phyloP scores from a whole-genome alignment of 2,329 filamentous ascomycete species.

The Calonectria crousiana region DNA sequence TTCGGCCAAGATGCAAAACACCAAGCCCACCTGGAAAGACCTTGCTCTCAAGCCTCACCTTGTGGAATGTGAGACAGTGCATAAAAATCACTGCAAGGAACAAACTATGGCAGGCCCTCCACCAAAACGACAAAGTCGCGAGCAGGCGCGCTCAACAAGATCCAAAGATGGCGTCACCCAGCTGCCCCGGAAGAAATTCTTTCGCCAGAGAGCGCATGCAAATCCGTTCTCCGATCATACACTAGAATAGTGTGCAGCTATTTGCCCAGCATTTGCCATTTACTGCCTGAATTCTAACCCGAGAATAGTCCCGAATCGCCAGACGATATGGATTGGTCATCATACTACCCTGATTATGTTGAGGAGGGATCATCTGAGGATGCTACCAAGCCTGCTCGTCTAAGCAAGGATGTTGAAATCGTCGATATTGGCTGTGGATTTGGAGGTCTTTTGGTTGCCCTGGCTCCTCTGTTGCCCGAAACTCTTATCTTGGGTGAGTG shows the following conservation, averaged over 20 bases:
- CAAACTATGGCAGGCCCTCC: conserved; percentile 40
- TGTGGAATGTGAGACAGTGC: background rate
- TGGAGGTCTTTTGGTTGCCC: conserved; percentile 87
- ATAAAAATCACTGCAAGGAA: conserved; percentile 12
- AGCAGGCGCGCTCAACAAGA: conserved; percentile 71
- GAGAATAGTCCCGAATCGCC: conserved; percentile 78
- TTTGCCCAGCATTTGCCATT: conserved; percentile 4
- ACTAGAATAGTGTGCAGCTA: conserved; percentile 78
- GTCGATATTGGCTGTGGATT: conserved; percentile 98
- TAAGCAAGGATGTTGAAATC: conserved; percentile 81
- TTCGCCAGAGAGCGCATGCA: conserved; percentile 94
- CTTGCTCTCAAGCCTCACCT: conserved; percentile 13
- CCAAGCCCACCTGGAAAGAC: conserved; percentile 26
- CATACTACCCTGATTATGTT: conserved; percentile 82
- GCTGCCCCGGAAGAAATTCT: conserved; percentile 94
- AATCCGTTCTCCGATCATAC: conserved; percentile 98
- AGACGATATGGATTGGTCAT: conserved; percentile 90
- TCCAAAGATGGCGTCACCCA: conserved; percentile 66
- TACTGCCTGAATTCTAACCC: conserved; percentile 27
- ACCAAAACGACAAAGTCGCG: conserved; percentile 74
- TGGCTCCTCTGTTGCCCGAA: conserved; percentile 84
- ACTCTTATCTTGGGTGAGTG: conserved; percentile 82
- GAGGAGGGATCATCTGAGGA: conserved; percentile 50
- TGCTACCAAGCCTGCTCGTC: conserved; percentile 39
- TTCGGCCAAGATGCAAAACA: conserved; percentile 18